Base-by-base conservation (phyloP, 176 grass and related monocot genomes). In the Triticum dicoccoides region DNA sequence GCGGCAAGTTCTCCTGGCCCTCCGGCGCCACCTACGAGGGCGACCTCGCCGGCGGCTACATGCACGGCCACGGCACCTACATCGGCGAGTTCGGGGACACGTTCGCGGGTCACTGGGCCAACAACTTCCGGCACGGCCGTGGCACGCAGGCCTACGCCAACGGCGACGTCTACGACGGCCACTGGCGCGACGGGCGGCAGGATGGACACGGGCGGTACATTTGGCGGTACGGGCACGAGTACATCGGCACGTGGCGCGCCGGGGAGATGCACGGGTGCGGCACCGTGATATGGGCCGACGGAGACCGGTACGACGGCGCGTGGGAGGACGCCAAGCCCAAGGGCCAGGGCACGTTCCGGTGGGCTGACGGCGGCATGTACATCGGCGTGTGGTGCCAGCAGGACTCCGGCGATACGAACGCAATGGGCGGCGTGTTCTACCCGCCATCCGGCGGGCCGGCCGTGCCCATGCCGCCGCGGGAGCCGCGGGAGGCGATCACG, bases 11-110 rank as follows among this genome's bases (percentile, higher is more conserved):
- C 77, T 92, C 89, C 3, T 94, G 95, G 90, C 84, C 95, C 14
- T 94, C 90, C 0, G 94, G 94, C 20, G 94, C 94, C 27, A 94
- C 88, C 44, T 96, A 96, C 83, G 94, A 96, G 81, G 94, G 94
- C 18, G 94, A 89, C 45, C 81, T 95, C 65, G 83, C 84, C 68
- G 82, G 81, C 14, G 93, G 93, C 9, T 91, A 89, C 86, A 95
- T 95, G 91, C 86, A 93, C 33, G 93, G 93, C 0, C 85, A 89
- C 32, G 93, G 93, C 67, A 95, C 89, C 6, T 95, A 93, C 77
- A 91, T 90, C 6, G 88, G 94, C 82, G 88, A 88, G 61, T 78
- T 83, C 81, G 92, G 92, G 11, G 95, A 97, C 83, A 97, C 95
- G 11, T 97, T 94, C 79, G 87, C 61, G 21, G 95, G 90, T 1